A percentile compares a stretch with the other conserved stretches of the same genome.
Conservation (phyloP, 768 basidiomycete species). For the Lentinula guzmanii region DNA sequence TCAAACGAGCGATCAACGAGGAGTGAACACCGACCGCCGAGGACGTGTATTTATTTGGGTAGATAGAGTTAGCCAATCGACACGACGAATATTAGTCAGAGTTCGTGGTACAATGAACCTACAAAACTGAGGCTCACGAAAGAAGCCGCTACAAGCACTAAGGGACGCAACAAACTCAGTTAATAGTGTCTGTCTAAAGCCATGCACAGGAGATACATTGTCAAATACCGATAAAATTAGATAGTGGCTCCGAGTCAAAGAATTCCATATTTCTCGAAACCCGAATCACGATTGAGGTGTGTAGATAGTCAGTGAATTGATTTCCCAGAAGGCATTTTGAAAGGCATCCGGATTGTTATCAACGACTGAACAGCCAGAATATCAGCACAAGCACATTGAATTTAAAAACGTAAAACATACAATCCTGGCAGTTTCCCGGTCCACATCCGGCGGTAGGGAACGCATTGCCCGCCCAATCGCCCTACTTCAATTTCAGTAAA, state of each 20-base stretch:
- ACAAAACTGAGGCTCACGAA: too few relatives aligned
- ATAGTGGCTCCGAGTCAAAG: neutral
- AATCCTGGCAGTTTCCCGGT: slow-evolving; percentile 31
- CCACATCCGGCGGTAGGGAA: slow-evolving; percentile 38
- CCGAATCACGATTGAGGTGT: slow-evolving; percentile 10
- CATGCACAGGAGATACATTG: too few relatives aligned
- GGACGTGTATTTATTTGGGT: neutral
- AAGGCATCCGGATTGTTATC: slow-evolving; percentile 54
- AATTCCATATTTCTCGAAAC: neutral
- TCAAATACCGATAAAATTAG: too few relatives aligned
- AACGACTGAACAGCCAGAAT: slow-evolving; percentile 34
- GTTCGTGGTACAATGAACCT: too few relatives aligned
- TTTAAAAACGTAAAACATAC: slow-evolving; percentile 27
- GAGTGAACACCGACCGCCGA: neutral
- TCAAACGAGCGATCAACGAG: neutral
- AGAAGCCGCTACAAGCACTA: too few relatives aligned
- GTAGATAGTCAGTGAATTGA: slow-evolving; percentile 58
- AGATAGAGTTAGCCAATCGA: neutral
- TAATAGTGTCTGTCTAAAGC: too few relatives aligned
- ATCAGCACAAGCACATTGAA: neutral
- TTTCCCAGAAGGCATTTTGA: slow-evolving; percentile 62
- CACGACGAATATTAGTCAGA: too few relatives aligned
- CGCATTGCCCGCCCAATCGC: slow-evolving; percentile 46
- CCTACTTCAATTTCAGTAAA: slow-evolving; percentile 22
- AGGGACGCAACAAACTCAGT: too few relatives aligned